Conservation (phyloP, 176 grass and related monocot genomes). For the Musa acuminata region DNA sequence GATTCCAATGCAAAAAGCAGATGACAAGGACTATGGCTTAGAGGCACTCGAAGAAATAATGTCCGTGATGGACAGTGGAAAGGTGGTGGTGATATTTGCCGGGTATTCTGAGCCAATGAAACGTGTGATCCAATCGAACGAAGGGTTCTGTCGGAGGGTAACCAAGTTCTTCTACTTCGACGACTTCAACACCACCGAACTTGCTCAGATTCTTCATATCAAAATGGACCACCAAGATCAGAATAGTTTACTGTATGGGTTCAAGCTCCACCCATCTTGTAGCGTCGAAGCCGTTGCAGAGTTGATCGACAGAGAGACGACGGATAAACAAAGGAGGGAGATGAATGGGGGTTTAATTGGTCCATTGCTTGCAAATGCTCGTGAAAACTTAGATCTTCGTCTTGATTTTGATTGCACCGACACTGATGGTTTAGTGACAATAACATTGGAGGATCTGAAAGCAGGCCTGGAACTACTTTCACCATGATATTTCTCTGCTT, state of each 20-base stretch:
- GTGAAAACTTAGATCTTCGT: slow-evolving; percentile 75
- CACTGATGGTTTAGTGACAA: slow-evolving; percentile 49
- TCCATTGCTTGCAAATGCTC: slow-evolving; percentile 58
- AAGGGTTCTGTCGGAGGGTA: slow-evolving; percentile 86
- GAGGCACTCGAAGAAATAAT: slow-evolving; percentile 99
- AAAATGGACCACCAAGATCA: slow-evolving; percentile 51
- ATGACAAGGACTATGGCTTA: slow-evolving; percentile 96
- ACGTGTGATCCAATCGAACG: slow-evolving; percentile 75
- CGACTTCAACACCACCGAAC: slow-evolving; percentile 64
- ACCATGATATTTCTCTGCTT: neutral
- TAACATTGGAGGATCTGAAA: slow-evolving; percentile 73
- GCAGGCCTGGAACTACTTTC: slow-evolving; percentile 65
- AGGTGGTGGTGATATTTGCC: slow-evolving; percentile 81
- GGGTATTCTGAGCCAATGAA: slow-evolving; percentile 93
- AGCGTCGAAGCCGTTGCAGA: slow-evolving; percentile 34
- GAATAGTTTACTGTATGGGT: slow-evolving; percentile 59
- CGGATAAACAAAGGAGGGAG: slow-evolving; percentile 45
- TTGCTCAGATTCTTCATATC: slow-evolving; percentile 72
- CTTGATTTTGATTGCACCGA: slow-evolving; percentile 70
- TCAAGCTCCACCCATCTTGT: slow-evolving; percentile 64
- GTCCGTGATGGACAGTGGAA: slow-evolving; percentile 90
- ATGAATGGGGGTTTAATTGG: slow-evolving; percentile 90
- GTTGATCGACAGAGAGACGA: slow-evolving; percentile 55
- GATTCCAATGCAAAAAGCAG: slow-evolving; percentile 72
- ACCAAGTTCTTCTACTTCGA: slow-evolving; percentile 83